Evolutionary conservation across 139 green algal genomes (phyloP), one percentile per base, ranked within the genome.

Genomic region (Diplosphaera chodatii): DNA sequence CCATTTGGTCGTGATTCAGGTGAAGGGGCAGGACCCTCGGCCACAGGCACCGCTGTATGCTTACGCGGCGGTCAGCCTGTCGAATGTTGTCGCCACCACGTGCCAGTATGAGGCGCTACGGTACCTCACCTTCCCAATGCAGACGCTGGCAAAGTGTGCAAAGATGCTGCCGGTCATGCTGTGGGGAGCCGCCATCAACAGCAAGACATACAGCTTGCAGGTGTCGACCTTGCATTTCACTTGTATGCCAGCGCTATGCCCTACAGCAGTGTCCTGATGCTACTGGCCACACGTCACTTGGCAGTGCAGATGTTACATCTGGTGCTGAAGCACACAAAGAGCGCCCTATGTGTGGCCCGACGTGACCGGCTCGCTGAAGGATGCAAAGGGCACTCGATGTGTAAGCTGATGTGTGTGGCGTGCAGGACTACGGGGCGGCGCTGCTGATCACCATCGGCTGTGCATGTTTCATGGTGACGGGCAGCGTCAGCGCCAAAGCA

Each of bases 151-250:
- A 59, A 99, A 99, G 80, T 97, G 89, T 66, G 95, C 92, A 40
- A 99, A 99, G 81, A 96, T 96, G 87, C 90, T 98, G 29, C 95
- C 95, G 3, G 95, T 99, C 33, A 99, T 99, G 95, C 70, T 96
- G 23, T 98, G 94, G 94, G 94, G 94, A 40, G 93, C 84, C 15
- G 32, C 96, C 63, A 97, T 98, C 65, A 79, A 94, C 74, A 79
- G 80, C 59, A 97, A 97, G 84, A 74, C 78, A 18, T 98, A 98
- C 82, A 86, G 72, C 41, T 33, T 13, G 48, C 37, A 28, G 31
- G 31, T 59, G 48, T 6, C 8, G 37, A n/a, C n/a, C n/a, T n/a
- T n/a, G n/a, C n/a, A n/a, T n/a, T n/a, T n/a, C n/a, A n/a, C n/a
- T n/a, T n/a, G n/a, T n/a, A n/a, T n/a, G n/a, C n/a, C n/a, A n/a